Evolutionary conservation across 108 stramenopile species (phyloP).

Genomic region (Phaeodactylum tricornutum): DNA sequence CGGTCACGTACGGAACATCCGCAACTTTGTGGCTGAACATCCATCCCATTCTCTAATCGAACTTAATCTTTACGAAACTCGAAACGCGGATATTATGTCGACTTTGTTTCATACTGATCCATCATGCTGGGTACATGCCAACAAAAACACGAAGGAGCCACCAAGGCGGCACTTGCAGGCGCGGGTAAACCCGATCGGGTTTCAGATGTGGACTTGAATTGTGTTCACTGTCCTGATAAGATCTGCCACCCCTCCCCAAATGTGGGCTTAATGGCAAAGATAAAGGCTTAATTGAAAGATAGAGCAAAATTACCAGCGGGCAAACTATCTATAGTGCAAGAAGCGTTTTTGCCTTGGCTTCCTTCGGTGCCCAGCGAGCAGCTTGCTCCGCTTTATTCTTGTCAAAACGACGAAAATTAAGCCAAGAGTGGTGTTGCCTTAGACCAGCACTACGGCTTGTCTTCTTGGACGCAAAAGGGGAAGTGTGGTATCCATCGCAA

Average conservation of each 20-base stretch:
- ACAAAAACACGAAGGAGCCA: no score
- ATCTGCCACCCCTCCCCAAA: no score
- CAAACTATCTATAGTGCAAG: not conserved
- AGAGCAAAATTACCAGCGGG: no score
- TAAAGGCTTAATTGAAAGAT: no score
- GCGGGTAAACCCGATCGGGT: no score
- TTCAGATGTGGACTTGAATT: no score
- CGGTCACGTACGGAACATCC: constrained; percentile 11
- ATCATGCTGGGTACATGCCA: not conserved
- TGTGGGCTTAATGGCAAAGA: no score
- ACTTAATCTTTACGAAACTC: not conserved
- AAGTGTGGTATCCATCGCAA: constrained; percentile 44
- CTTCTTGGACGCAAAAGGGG: not conserved
- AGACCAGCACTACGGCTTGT: not conserved
- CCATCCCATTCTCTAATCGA: constrained; percentile 14
- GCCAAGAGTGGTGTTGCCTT: not conserved
- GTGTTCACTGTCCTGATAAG: no score
- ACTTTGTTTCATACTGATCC: not conserved
- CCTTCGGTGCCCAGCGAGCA: not conserved
- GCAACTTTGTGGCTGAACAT: constrained; percentile 8
- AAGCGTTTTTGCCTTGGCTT: not conserved
- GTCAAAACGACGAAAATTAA: not conserved
- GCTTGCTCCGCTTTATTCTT: not conserved
- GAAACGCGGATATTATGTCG: not conserved
- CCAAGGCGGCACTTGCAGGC: no score